Percentiles rank a stretch among this genome's conserved stretches.
Conservation (phyloP, 2,329 filamentous ascomycete genomes). For the Diplocarpon mali region DNA sequence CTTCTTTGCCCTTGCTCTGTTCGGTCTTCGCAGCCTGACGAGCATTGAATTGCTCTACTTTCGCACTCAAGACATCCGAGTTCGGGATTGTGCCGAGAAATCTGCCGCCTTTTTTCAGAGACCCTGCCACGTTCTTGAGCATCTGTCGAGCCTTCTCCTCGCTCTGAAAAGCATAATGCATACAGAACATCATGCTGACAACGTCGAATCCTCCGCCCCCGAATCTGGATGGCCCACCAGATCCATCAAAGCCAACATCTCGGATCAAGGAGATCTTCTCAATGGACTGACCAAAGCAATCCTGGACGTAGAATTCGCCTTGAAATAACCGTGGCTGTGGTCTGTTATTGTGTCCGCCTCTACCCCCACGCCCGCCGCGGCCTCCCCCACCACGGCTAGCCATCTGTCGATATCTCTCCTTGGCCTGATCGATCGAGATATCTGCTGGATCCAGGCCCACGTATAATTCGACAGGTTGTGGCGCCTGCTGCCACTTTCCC, state of each 20-base stretch:
- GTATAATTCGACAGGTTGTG: conserved; percentile 84
- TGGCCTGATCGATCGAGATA: conserved; percentile 81
- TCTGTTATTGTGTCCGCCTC: conserved; percentile 36
- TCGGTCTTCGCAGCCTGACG: conserved; percentile 32
- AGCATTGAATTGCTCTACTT: conserved; percentile 68
- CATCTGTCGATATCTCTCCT: conserved; percentile 72
- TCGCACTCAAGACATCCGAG: conserved; percentile 75
- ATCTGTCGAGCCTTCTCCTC: conserved; percentile 85
- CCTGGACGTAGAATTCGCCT: conserved; percentile 78
- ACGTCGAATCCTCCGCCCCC: conserved; percentile 81
- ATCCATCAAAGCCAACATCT: conserved; percentile 70
- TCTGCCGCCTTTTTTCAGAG: conserved; percentile 84
- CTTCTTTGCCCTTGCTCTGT: conserved; percentile 23
- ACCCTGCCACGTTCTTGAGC: conserved; percentile 83
- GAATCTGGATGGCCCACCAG: conserved; percentile 56
- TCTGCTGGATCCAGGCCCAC: conserved; percentile 91
- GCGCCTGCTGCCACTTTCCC: conserved; percentile 90
- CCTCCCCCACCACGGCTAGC: conserved; percentile 41
- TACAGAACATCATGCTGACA: conserved; percentile 98
- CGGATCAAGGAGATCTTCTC: conserved; percentile 71
- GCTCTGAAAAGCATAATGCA: conserved; percentile 96
- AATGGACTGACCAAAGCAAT: conserved; percentile 81
- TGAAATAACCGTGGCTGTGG: conserved; percentile 58
- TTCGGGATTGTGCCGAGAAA: conserved; percentile 97
- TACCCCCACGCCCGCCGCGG: conserved; percentile 41